phyloP scores from a whole-genome alignment of 257 asterid species.

The Solanum arcanum region DNA sequence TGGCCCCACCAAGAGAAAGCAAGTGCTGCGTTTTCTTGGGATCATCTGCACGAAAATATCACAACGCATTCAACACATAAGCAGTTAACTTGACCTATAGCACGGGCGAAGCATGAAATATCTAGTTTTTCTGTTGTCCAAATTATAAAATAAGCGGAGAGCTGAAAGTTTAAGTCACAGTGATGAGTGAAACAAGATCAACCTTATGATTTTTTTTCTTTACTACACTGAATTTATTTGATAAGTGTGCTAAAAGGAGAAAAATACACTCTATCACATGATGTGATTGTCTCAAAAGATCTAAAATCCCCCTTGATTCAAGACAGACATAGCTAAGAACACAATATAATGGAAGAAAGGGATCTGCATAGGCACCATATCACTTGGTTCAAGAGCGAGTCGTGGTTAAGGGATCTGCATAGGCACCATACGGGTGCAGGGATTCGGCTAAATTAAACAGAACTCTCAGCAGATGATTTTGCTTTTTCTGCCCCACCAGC shows the following conservation, averaged over 20 bases:
- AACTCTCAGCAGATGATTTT: background rate
- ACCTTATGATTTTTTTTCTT: background rate
- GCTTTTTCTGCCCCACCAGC: background rate
- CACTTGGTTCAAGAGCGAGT: background rate
- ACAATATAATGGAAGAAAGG: background rate
- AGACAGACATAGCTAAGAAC: background rate
- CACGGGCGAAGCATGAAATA: background rate
- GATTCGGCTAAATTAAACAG: background rate
- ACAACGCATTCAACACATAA: background rate
- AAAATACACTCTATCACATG: background rate
- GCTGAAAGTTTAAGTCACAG: background rate
- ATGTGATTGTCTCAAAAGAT: background rate
- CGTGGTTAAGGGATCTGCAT: background rate
- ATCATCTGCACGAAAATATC: background rate
- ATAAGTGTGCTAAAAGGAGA: background rate
- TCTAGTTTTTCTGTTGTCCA: background rate
- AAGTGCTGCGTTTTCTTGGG: slow-evolving; percentile 12
- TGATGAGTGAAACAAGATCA: background rate
- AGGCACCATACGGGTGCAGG: background rate
- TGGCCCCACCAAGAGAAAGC: slow-evolving; percentile 37
- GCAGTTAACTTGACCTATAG: background rate
- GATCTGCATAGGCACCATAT: background rate
- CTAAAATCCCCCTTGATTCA: background rate
- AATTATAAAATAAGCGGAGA: background rate
- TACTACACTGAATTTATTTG: background rate